These are phyloP conservation scores for Pseudisothecium myosuroides DNA, from an alignment of 225 moss, liverwort and hornwort species.

Conservation along the genomic window DNA sequence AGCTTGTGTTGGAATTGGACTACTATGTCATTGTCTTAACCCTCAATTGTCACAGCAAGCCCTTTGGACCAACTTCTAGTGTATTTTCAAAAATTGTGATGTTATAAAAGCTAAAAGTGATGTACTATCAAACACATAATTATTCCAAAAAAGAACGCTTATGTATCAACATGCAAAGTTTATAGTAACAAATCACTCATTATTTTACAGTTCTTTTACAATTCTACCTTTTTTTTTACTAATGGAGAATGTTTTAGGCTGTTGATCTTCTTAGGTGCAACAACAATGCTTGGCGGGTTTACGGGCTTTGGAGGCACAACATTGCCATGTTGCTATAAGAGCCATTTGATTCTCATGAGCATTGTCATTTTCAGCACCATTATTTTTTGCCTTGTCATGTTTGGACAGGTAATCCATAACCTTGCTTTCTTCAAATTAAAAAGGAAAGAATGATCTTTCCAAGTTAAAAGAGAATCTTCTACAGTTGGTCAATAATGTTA, in stretches of 20 bases:
- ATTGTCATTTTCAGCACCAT: constrained; percentile 27
- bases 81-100: background rate
- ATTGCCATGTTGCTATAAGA: constrained; percentile 52
- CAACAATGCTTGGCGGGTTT: constrained; percentile 38
- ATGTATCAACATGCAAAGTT: background rate
- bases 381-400: constrained; percentile 30
- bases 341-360: constrained; percentile 33
- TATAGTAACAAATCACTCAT: background rate
- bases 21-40: background rate
- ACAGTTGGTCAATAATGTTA: too few relatives aligned
- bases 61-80: background rate
- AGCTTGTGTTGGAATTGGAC: fast-evolving
- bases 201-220: too few relatives aligned
- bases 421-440: background rate
- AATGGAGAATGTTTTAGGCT: background rate
- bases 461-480: background rate
- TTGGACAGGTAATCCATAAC: constrained; percentile 29
- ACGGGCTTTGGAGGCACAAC: constrained; percentile 59
- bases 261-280: constrained; percentile 28
- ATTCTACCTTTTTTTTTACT: too few relatives aligned
- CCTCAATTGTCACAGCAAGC: fast-evolving
- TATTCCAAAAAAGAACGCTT: too few relatives aligned
- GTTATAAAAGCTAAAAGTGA: background rate
- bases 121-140: background rate
- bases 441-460: background rate